Evolutionary conservation across 768 basidiomycete genomes (phyloP), one percentile per base, ranked within the genome.

Genomic region (Suillus occidentalis): DNA sequence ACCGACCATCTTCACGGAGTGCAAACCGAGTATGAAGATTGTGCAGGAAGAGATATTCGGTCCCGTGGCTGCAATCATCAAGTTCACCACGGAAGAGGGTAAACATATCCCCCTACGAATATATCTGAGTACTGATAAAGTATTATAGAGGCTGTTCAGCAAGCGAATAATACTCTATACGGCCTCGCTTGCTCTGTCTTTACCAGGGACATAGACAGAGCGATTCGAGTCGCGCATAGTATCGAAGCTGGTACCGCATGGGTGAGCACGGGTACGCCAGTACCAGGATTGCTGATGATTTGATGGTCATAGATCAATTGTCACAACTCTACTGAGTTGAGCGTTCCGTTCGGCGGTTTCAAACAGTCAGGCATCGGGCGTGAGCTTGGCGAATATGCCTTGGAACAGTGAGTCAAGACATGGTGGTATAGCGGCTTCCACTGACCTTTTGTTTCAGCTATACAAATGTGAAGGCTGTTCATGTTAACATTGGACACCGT

Each of bases 361-460:
- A 91, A 90, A 82, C 86, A 89, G 75, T 86, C 84, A 53, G 89
- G 89, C 63, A 83, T 90, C 65, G 90, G 89, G n/a, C 82, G 89
- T 63, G 89, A 90, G 76, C 78, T 87, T 56, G 89, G 89, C 66
- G 83, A 89, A 74, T 87, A 89, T 72, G 89, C 86, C 9, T 68
- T 83, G 36, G 62, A 63, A 61, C 6, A 63, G 62, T 63, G 28
- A 37, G 62, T 40, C 14, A 34, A 62, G 20, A 36, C 13, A 31
- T 20, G 16, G 22, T 31, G 20, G 10, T 31, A 39, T 18, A 25
- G 40, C 22, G 31, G 10, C 20, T 28, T 61, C 16, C 20, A 14
- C 34, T 63, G 31, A 59, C 53, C 6, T 61, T 60, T 34, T 63
- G 20, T 62, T 34, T 20, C 64, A 87, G 86, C 68, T 90, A 89